These are phyloP conservation scores for Xylaria sp. DNA, from an alignment of 2,329 filamentous ascomycete genomes.

Conservation along the genomic window DNA sequence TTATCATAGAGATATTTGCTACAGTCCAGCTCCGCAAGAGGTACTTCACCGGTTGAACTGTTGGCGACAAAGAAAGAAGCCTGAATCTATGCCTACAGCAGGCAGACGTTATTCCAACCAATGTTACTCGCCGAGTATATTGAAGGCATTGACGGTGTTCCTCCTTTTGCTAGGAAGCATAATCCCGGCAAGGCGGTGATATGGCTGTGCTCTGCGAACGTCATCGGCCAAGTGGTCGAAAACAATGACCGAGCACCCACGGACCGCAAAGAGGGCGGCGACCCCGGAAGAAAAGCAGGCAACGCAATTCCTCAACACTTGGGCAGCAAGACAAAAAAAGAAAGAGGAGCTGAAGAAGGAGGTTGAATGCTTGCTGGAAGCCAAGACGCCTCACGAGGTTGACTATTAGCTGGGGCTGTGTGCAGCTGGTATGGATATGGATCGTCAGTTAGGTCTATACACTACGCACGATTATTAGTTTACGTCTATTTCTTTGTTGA, in stretches of 20 bases:
- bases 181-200: slow-evolving; percentile 1
- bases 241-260: slow-evolving; percentile 15
- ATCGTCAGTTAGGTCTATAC: background rate
- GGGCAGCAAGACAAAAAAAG: background rate
- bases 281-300: slow-evolving; percentile 2
- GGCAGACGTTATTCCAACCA: slow-evolving; percentile 20
- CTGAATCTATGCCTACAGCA: slow-evolving; percentile 9
- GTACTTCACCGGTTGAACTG: background rate
- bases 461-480: background rate
- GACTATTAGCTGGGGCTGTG: slow-evolving; percentile 33
- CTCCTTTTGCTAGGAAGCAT: background rate
- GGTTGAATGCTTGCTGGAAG: background rate
- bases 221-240: slow-evolving; percentile 7
- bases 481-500: background rate
- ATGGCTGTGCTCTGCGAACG: slow-evolving; percentile 17
- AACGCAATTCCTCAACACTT: slow-evolving; percentile 11
- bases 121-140: background rate
- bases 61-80: background rate
- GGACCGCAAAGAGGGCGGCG: slow-evolving; percentile 2
- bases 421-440: slow-evolving; percentile 15
- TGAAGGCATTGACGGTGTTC: background rate
- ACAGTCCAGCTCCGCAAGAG: background rate
- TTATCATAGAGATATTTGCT: background rate
- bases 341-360: slow-evolving; percentile 20
- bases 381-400: slow-evolving; percentile 33